These are phyloP conservation scores for Cordyceps pruinosa DNA, from an alignment of 2,329 filamentous ascomycete species.

Conservation along the genomic window DNA sequence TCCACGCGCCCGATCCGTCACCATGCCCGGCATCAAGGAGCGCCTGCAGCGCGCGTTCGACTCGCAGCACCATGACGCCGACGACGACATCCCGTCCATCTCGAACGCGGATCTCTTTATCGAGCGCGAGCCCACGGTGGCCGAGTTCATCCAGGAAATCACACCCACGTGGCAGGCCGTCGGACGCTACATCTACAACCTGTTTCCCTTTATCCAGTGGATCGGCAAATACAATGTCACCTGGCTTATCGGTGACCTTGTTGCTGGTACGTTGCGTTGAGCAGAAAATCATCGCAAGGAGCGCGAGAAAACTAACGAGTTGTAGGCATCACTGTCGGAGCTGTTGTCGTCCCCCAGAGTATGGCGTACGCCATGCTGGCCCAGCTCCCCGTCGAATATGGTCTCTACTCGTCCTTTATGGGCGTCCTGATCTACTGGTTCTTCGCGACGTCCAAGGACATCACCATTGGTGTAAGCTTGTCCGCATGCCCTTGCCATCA, in stretches of 20 bases:
- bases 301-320: conserved; percentile 6
- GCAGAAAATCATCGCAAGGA: background rate
- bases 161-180: conserved; percentile 26
- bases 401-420: conserved; percentile 76
- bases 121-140: conserved; percentile 36
- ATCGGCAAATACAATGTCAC: conserved; percentile 42
- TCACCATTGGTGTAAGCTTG: conserved; percentile 66
- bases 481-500: background rate
- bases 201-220: conserved; percentile 45
- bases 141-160: conserved; percentile 33
- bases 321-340: conserved; percentile 26
- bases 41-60: conserved; percentile 15
- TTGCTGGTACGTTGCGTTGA: conserved; percentile 28
- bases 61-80: conserved; percentile 23
- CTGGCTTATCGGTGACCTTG: conserved; percentile 41
- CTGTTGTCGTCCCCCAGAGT: conserved; percentile 47
- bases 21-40: conserved; percentile 18
- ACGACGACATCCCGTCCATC: conserved; percentile 29
- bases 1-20: background rate
- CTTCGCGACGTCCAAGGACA: conserved; percentile 90
- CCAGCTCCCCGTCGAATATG: conserved; percentile 41
- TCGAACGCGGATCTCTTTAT: conserved; percentile 31
- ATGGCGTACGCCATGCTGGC: conserved; percentile 48
- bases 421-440: conserved; percentile 95
- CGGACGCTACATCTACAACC: conserved; percentile 29